Percentiles rank a stretch among this genome's conserved stretches.
These are phyloP conservation scores for Euclidium syriacum DNA, from an alignment of 345 rosid species.

Conservation along the genomic window DNA sequence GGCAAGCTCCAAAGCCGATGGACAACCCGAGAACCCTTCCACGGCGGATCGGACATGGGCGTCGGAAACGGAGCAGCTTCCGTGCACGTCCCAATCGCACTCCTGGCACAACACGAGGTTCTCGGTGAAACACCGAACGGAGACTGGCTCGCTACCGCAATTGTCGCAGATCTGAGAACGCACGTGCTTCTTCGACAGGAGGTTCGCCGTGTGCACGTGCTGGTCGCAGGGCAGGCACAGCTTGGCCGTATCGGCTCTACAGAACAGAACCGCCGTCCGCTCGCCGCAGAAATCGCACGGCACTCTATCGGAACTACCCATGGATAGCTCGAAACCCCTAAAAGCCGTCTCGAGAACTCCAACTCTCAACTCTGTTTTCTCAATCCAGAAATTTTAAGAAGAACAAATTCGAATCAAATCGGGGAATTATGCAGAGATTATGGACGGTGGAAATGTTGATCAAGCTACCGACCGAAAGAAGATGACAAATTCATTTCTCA, in stretches of 20 bases:
- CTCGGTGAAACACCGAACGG: conserved; percentile 57
- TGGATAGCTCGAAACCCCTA: background rate
- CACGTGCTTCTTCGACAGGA: conserved; percentile 64
- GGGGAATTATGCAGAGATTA: background rate
- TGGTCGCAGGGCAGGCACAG: conserved; percentile 85
- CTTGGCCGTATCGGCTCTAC: conserved; percentile 87
- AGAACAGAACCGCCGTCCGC: conserved; percentile 62
- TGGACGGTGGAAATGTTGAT: conserved; percentile 4
- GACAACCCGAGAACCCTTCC: conserved; percentile 71
- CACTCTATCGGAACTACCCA: conserved; percentile 35
- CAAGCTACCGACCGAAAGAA: background rate
- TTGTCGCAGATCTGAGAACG: conserved; percentile 96
- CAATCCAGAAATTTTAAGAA: background rate
- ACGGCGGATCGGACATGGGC: conserved; percentile 53
- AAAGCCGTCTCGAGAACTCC: background rate
- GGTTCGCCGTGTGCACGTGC: conserved; percentile 89
- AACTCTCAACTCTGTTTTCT: too few relatives aligned
- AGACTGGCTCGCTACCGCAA: conserved; percentile 57
- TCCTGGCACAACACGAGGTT: conserved; percentile 57
- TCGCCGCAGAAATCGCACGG: conserved; percentile 81
- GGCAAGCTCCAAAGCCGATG: conserved; percentile 56
- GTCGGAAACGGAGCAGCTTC: conserved; percentile 58
- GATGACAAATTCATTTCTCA: conserved; percentile 7
- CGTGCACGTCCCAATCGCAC: conserved; percentile 71
- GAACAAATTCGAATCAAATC: background rate